Evolutionary conservation across 441 rosid genomes (phyloP).

Genomic region (Gossypium schwendimanii): DNA sequence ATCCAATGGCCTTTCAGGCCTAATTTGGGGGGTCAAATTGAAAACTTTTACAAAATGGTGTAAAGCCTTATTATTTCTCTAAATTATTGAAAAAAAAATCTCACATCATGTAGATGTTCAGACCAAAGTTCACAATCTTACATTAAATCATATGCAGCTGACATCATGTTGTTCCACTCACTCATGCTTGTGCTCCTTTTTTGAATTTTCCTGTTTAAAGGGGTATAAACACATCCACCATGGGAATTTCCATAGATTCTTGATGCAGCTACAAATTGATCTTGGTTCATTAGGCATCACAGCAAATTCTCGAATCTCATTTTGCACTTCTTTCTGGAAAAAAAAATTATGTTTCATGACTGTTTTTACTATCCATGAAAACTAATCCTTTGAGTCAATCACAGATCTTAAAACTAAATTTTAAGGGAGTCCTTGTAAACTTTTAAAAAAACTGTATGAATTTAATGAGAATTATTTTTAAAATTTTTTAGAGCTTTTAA

Average conservation of each 20-base stretch:
- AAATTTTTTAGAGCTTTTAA: too few species aligned
- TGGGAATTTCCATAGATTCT: slow-evolving; percentile 28
- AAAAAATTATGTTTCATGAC: background rate
- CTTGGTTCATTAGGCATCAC: slow-evolving; percentile 13
- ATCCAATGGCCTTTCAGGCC: background rate
- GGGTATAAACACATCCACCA: slow-evolving; percentile 27
- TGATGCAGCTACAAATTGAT: slow-evolving; percentile 17
- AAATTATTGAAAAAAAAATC: background rate
- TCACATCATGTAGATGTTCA: background rate
- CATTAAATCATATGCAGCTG: background rate
- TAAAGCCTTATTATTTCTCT: background rate
- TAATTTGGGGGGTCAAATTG: background rate
- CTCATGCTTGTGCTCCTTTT: background rate
- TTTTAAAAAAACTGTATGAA: too few species aligned
- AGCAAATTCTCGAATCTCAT: slow-evolving; percentile 9
- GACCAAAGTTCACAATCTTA: slow-evolving; percentile 1
- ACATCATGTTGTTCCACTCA: background rate
- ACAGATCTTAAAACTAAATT: too few species aligned
- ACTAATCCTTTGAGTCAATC: too few species aligned
- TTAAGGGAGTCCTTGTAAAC: too few species aligned
- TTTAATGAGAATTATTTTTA: too few species aligned
- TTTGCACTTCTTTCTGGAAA: slow-evolving; percentile 28
- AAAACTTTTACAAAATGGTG: background rate
- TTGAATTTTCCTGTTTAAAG: background rate
- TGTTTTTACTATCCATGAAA: too few species aligned